A percentile compares a stretch with the other conserved stretches of the same genome.
Conservation (phyloP, 108 stramenopile species). For the Hondaea fermentalgiana region DNA sequence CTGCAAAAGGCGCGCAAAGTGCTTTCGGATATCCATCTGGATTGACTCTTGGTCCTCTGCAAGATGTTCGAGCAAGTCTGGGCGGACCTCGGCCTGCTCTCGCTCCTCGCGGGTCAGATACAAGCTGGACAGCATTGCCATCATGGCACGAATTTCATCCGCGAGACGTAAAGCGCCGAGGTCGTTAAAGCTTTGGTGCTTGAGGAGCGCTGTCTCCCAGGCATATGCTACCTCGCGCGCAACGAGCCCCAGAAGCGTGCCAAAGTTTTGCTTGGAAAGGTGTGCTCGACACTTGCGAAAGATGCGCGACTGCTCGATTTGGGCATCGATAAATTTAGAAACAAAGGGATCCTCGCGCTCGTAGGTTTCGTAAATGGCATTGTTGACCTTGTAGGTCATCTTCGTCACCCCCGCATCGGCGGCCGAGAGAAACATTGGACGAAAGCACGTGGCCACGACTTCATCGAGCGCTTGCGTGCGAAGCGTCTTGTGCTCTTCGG, state of each 20-base stretch:
- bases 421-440: not conserved
- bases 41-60: not conserved
- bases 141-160: not conserved
- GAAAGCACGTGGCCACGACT: not conserved
- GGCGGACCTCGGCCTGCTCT: not conserved
- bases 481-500: not conserved
- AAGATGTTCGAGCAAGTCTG: not conserved
- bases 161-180: not conserved
- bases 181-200: not conserved
- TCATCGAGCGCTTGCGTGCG: not conserved
- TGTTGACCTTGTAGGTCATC: not conserved
- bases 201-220: not conserved
- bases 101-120: not conserved
- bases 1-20: not conserved
- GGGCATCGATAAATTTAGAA: not conserved
- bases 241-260: not conserved
- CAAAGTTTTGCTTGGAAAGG: not conserved
- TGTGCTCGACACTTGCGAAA: not conserved
- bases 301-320: not conserved
- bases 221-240: not conserved
- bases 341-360: constrained; percentile 19
- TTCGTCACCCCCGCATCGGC: not conserved
- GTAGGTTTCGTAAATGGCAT: not conserved
- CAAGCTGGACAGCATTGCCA: not conserved
- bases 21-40: not conserved